Percentiles rank a stretch among this genome's conserved stretches.
These are phyloP conservation scores for Talaromyces pinophilus DNA, from an alignment of 2,329 filamentous ascomycete species.

Conservation along the genomic window DNA sequence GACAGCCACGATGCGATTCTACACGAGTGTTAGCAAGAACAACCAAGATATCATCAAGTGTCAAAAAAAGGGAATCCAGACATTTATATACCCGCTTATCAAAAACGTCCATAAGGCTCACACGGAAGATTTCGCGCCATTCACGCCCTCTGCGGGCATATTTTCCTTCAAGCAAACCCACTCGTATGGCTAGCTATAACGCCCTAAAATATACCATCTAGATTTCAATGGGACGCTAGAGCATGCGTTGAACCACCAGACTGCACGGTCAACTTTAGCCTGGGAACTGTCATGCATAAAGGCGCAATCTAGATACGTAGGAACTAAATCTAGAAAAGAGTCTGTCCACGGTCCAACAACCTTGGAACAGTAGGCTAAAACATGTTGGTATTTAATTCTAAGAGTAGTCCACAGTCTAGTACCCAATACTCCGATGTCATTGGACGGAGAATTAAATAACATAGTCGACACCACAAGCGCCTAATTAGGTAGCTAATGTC, in stretches of 20 bases:
- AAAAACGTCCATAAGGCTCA: neutral
- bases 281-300: slow-evolving; percentile 3
- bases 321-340: slow-evolving; percentile 1
- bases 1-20: neutral
- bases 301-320: slow-evolving; percentile 2
- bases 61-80: neutral
- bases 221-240: neutral
- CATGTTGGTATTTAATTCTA: neutral
- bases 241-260: neutral
- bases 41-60: neutral
- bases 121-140: slow-evolving; percentile 5
- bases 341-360: neutral
- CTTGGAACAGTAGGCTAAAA: neutral
- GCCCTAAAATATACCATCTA: neutral
- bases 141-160: neutral
- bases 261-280: neutral
- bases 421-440: neutral
- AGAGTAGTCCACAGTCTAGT: neutral
- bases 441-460: neutral
- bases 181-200: slow-evolving; percentile 2
- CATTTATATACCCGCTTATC: neutral
- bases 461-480: slow-evolving; percentile 1
- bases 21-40: neutral
- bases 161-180: neutral
- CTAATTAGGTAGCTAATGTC: slow-evolving; percentile 4